Evolutionary conservation across 140 eudicot species (phyloP), one percentile per base, ranked within the genome.

Genomic region (Stevia rebaudiana): DNA sequence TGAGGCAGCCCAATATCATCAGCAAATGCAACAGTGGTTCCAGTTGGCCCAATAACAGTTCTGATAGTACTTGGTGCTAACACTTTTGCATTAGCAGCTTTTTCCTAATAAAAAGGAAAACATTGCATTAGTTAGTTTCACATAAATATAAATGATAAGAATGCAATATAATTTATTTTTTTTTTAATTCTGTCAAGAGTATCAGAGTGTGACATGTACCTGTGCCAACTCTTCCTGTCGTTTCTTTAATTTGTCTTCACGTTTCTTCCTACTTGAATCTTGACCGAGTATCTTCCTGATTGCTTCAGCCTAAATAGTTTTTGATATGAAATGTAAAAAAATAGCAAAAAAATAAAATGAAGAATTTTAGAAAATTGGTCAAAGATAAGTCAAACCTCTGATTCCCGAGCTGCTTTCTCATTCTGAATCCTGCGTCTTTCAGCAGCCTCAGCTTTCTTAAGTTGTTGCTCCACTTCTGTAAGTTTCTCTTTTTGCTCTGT

Each of bases 201-300:
- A 51, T 22, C 58, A 51, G 10, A 33, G 36, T 18, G 44, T 31
- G 42, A 15, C 11, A n/a, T 28, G 3, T 84, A 87, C 98, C 85
- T 85, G 95, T 47, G 98, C 98, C 78, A 84, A 52, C 77, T 90
- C 95, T 83, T 87, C 96, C 61, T 69, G 92, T 15, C 95, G 98
- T 82, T 91, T 87, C 89, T 87, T 91, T 68, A 80, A 64, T 74
- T 85, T 88, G 61, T 91, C 98, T 79, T 91, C 98, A 56, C 87
- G 79, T 83, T 87, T 91, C 88, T 87, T 87, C 82, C 95, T 79
- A 66, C 77, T 79, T 16, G 98, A 88, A 72, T 91, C 98, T 84
- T 87, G 96, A 65, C 98, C 98, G 28, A 91, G 96, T 53, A 91
- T 91, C 79, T 83, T 87, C 76, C 98, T 88, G 63, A 91, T 87